Base-by-base conservation (phyloP, 768 basidiomycete genomes). In the Russula earlei region DNA sequence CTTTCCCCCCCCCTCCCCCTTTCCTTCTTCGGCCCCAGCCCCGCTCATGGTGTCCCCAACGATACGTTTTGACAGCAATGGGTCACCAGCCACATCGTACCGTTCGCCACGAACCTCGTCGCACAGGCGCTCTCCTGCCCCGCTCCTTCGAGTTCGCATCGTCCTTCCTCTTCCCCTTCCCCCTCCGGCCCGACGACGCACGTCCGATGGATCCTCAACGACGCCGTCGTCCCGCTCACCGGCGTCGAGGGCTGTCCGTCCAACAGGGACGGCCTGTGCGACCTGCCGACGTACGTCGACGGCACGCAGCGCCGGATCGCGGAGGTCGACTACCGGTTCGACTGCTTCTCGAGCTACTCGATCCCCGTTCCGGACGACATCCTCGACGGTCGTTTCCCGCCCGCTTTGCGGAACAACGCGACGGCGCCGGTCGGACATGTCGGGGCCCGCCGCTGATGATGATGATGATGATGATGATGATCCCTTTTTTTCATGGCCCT, bases 81-180 rank as follows among this genome's bases (percentile, higher is more conserved):
- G 65, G 66, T 73, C 41, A 65, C 69, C 2, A 74, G 72, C 33
- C 70, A 74, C 58, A 68, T 76, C 58, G 69, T 70, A 7, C 76
- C 77, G 2, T 79, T 79, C 63, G 74, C 74, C 0, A 67, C 75
- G n/a, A 75, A 77, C 62, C 66, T 78, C 36, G 73, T 76, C 25
- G 70, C 72, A 33, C 77, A 79, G 56, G 70, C 78, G 8, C 64
- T 77, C 36, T 66, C 68, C 11, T 78, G 75, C 62, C 66, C 69
- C 31, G 67, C 63, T n/a, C n/a, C n/a, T n/a, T n/a, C n/a, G n/a
- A n/a, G n/a, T n/a, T n/a, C n/a, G n/a, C n/a, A n/a, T n/a, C n/a
- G n/a, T n/a, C n/a, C n/a, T n/a, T n/a, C n/a, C 12, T 36, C 34
- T 4, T 1, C 8, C 34, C 44, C 55, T 10, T 51, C 63, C 14